Evolutionary conservation across 306 rosid genomes (phyloP).

Genomic region (Bauhinia variegata): DNA sequence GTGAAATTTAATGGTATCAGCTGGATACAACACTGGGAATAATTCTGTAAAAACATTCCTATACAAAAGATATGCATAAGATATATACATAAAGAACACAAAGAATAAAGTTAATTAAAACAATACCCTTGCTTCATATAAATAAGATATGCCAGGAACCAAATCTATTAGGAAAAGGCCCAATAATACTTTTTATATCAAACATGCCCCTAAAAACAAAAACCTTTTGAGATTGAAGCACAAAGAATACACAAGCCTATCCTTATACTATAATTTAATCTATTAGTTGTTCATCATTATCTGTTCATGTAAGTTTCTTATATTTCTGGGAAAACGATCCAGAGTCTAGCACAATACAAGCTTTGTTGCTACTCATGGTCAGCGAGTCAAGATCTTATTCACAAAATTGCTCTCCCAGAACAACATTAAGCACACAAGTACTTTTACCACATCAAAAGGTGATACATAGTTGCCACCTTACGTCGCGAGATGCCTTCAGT

Average conservation of each 20-base stretch:
- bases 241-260: no score
- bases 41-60: not conserved
- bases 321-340: not conserved
- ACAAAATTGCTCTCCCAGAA: not conserved
- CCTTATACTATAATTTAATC: no score
- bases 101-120: not conserved
- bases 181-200: no score
- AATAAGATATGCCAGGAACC: no score
- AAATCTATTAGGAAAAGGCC: no score
- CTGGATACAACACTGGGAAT: not conserved
- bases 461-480: constrained; percentile 92
- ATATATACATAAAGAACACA: not conserved
- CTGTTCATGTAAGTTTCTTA: not conserved
- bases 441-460: constrained; percentile 56
- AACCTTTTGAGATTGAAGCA: no score
- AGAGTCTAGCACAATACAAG: not conserved
- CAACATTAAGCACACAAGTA: constrained; percentile 26
- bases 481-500: constrained; percentile 98
- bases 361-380: not conserved
- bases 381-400: not conserved
- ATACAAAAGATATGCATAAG: no score
- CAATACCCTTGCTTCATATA: no score
- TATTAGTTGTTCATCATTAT: not conserved
- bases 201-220: no score
- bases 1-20: constrained; percentile 16